Evolutionary conservation across 2,329 filamentous ascomycete genomes (phyloP).

Genomic region (Shiraia bambusicola): DNA sequence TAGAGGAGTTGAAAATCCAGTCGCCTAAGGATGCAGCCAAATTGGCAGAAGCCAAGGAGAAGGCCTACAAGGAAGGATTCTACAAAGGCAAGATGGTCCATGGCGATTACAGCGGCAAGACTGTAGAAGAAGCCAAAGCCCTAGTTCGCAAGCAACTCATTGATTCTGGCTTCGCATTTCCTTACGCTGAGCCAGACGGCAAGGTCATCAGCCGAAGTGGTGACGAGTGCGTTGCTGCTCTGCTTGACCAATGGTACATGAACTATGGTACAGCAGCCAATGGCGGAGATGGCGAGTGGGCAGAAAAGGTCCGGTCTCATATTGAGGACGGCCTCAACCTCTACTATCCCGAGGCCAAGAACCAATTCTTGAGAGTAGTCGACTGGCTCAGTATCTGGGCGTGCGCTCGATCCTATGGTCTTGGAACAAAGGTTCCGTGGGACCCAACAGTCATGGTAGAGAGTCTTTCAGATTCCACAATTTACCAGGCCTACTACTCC

Average conservation of each 20-base stretch:
- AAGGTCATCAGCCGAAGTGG: conserved; percentile 83
- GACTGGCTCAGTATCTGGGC: conserved; percentile 88
- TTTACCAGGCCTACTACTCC: conserved; percentile 78
- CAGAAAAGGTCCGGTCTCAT: conserved; percentile 59
- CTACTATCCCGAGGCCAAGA: conserved; percentile 63
- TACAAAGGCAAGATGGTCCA: conserved; percentile 91
- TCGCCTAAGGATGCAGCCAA: conserved; percentile 93
- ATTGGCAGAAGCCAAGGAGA: conserved; percentile 89
- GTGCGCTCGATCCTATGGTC: conserved; percentile 84
- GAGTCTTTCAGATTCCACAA: conserved; percentile 84
- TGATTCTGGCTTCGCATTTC: conserved; percentile 76
- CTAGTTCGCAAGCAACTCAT: conserved; percentile 79
- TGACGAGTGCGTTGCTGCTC: conserved; percentile 89
- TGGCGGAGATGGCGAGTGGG: conserved; percentile 78
- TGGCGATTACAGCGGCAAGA: conserved; percentile 83
- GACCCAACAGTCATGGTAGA: conserved; percentile 89
- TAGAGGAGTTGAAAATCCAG: conserved; percentile 92
- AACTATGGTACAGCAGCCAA: conserved; percentile 72
- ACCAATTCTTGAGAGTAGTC: conserved; percentile 75
- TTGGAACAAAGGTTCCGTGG: conserved; percentile 94
- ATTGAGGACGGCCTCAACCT: conserved; percentile 68
- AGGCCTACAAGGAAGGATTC: conserved; percentile 96
- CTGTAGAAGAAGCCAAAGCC: conserved; percentile 83
- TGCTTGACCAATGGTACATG: conserved; percentile 96
- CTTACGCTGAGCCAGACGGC: conserved; percentile 90